These are phyloP conservation scores for Gentiana straminea DNA, from an alignment of 257 asterid species.

Conservation along the genomic window DNA sequence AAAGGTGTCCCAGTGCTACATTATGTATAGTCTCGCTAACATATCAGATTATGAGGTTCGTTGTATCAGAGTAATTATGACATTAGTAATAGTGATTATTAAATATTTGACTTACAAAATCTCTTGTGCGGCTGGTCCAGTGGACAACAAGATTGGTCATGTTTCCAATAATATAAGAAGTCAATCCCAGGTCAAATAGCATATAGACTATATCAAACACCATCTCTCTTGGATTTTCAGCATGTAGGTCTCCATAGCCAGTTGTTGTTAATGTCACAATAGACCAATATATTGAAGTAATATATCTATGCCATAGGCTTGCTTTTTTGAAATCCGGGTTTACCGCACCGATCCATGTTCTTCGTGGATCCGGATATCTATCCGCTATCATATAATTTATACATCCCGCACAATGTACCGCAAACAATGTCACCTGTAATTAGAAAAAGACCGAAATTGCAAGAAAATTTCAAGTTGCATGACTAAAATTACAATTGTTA, in stretches of 20 bases:
- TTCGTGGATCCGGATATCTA: conserved; percentile 51
- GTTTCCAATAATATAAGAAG: conserved; percentile 85
- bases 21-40: no score
- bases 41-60: no score
- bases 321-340: conserved; percentile 47
- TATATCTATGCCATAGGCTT: conserved; percentile 64
- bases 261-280: conserved; percentile 82
- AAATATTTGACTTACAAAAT: conserved; percentile 34
- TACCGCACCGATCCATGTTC: conserved; percentile 81
- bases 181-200: conserved; percentile 79
- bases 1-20: no score
- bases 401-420: conserved; percentile 79
- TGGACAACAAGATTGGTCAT: conserved; percentile 97
- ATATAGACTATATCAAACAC: conserved; percentile 66
- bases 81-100: no score
- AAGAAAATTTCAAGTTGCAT: no score
- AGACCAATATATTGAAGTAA: conserved; percentile 75
- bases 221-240: conserved; percentile 80
- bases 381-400: conserved; percentile 69
- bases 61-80: no score
- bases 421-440: conserved; percentile 73
- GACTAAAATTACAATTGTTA: no score
- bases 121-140: conserved; percentile 84
- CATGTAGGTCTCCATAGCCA: conserved; percentile 89
- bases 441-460: not conserved